Conservation (phyloP, 257 asterid species). For the Plantago elongata region DNA sequence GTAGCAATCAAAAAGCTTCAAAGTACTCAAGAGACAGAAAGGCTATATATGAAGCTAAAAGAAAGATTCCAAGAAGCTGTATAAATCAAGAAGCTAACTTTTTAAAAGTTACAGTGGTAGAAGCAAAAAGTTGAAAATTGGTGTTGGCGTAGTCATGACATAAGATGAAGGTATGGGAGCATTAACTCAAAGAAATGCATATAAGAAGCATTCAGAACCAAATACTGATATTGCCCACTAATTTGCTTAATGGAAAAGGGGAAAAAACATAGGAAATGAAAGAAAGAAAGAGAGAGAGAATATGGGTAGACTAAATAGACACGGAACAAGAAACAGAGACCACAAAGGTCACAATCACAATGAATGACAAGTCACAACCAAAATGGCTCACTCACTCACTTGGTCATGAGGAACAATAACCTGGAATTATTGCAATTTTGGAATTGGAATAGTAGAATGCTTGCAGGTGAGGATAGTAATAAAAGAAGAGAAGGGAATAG, state of each 20-base stretch:
- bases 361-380: conserved; percentile 8
- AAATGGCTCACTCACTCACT: background rate
- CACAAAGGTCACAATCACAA: conserved; percentile 12
- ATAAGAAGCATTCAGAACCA: background rate
- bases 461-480: background rate
- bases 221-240: background rate
- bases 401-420: background rate
- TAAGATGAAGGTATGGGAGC: background rate
- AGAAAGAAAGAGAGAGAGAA: background rate
- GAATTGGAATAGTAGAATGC: background rate
- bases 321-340: background rate
- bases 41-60: background rate
- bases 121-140: conserved; percentile 8
- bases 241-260: background rate
- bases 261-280: background rate
- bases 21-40: background rate
- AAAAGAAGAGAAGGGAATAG: background rate
- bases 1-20: background rate
- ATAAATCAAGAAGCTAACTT: conserved; percentile 10
- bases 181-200: background rate
- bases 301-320: background rate
- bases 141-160: conserved; percentile 5
- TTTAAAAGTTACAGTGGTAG: background rate
- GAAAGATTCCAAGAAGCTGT: conserved; percentile 9
- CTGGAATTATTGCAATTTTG: background rate